phyloP scores from a whole-genome alignment of 2,329 filamentous ascomycete species.

The Diplocarpon rosae region DNA sequence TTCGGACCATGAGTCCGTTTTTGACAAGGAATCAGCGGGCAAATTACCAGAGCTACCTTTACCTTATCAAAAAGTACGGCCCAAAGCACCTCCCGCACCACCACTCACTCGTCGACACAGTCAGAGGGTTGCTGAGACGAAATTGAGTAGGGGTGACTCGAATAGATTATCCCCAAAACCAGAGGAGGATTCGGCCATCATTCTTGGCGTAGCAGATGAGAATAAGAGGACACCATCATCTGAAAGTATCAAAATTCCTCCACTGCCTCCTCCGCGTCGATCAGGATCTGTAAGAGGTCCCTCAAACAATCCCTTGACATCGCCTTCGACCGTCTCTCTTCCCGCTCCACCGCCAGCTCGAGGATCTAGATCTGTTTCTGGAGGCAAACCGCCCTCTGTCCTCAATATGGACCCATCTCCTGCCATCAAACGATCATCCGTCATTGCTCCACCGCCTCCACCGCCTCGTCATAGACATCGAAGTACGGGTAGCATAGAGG shows the following conservation, averaged over 20 bases:
- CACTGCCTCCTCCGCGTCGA: constrained; percentile 24
- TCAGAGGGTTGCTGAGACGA: constrained; percentile 23
- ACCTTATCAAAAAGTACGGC: constrained; percentile 23
- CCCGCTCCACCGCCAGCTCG: constrained; percentile 34
- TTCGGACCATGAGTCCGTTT: constrained; percentile 35
- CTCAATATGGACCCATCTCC: constrained; percentile 18
- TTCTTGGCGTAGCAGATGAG: constrained; percentile 2
- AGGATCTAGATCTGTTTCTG: constrained; percentile 14
- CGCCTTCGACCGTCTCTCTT: constrained; percentile 24
- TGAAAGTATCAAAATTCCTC: constrained; percentile 8
- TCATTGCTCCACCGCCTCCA: constrained; percentile 28
- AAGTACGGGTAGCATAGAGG: constrained; percentile 15
- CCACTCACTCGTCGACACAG: constrained; percentile 28
- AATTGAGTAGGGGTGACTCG: constrained; percentile 16
- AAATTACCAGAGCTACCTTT: constrained; percentile 37
- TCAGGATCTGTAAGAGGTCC: constrained; percentile 17
- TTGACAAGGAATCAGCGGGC: constrained; percentile 42
- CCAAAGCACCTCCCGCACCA: constrained; percentile 32
- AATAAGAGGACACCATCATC: constrained; percentile 9
- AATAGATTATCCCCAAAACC: constrained; percentile 20
- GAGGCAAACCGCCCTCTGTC: constrained; percentile 18
- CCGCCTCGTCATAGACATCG: constrained; percentile 32
- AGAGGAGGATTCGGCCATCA: constrained; percentile 20
- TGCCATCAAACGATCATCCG: constrained; percentile 19
- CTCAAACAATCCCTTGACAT: constrained; percentile 21